Evolutionary conservation across 306 rosid genomes (phyloP), one percentile per base, ranked within the genome.

Genomic region (Castanea sativa): DNA sequence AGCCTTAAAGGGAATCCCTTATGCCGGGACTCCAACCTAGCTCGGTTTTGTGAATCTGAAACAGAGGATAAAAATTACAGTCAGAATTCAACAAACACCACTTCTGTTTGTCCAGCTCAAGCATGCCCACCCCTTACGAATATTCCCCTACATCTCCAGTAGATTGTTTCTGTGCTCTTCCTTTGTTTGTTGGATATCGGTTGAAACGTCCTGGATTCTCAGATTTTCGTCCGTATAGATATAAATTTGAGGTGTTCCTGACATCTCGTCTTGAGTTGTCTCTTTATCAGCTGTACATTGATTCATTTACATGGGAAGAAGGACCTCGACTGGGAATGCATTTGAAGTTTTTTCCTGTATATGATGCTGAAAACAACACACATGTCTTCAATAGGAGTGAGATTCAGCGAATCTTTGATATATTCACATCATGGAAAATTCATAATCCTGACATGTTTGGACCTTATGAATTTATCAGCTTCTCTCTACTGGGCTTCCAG

Each of bases 1-100:
- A 96, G 99, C 96, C 96, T 96, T 74, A 59, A 6, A 23, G 99
- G 99, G 71, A 96, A 96, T 90, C 99, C 99, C 21, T 65, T 88
- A 6, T 96, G 99, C 78, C 41, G 80, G 38, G 83, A 82, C 79
- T 5, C 45, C 75, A 85, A 82, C 80, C 83, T 89, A 67, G 65
- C 0, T 65, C 75, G 76, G 67, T 82, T 90, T 51, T 96, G 99
- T 86, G 81, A 85, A 74, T 64, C 86, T 33, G 92, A 81, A 79
- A 71, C 52, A 56, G 87, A 59, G 32, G 78, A 10, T 35, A 59
- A 25, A 45, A 79, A 68, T 70, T 58, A 74, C 51, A 80, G 49
- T 58, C 73, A 52, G 32, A 55, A 38, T 19, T 61, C 74, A 29
- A 79, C 83, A 45, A 83, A 71, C 79, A 11, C 71, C 80, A 82